Evolutionary conservation across 2,329 filamentous ascomycete genomes (phyloP).

Genomic region (Penicillium italicum): DNA sequence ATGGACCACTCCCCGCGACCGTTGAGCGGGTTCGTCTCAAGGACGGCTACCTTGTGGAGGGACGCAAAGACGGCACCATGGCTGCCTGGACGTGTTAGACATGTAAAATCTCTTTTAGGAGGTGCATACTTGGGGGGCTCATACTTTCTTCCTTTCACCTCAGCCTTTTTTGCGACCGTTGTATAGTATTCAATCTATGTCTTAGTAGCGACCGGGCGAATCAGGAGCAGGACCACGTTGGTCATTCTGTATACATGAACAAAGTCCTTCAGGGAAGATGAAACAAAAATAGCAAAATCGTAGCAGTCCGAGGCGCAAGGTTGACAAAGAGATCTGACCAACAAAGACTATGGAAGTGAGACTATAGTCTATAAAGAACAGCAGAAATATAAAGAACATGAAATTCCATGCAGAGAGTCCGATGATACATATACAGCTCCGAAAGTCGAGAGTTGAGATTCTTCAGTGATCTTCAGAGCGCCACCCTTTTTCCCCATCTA

Average conservation of each 20-base stretch:
- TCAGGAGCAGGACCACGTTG: constrained; percentile 9
- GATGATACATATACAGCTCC: background rate
- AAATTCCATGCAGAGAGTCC: background rate
- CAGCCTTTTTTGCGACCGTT: constrained; percentile 14
- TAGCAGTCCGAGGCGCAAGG: background rate
- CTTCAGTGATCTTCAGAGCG: constrained; percentile 7
- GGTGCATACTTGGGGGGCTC: constrained; percentile 7
- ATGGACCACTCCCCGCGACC: constrained; percentile 61
- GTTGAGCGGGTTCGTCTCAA: constrained; percentile 86
- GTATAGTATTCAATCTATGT: constrained; percentile 26
- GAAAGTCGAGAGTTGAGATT: constrained; percentile 7
- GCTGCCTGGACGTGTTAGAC: constrained; percentile 79
- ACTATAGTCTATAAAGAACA: background rate
- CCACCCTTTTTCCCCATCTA: constrained; percentile 5
- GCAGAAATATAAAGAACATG: constrained; percentile 1
- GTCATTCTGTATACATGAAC: constrained; percentile 11
- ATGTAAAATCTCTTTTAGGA: background rate
- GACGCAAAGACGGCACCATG: constrained; percentile 78
- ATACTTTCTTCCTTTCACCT: background rate
- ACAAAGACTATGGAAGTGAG: constrained; percentile 6
- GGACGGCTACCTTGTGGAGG: constrained; percentile 91
- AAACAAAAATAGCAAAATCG: constrained; percentile 6
- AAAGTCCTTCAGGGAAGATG: background rate
- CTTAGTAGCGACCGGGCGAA: constrained; percentile 14
- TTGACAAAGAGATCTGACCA: constrained; percentile 4